These are phyloP conservation scores for Avena sativa DNA, from an alignment of 176 grass and related monocot genomes.

Conservation along the genomic window DNA sequence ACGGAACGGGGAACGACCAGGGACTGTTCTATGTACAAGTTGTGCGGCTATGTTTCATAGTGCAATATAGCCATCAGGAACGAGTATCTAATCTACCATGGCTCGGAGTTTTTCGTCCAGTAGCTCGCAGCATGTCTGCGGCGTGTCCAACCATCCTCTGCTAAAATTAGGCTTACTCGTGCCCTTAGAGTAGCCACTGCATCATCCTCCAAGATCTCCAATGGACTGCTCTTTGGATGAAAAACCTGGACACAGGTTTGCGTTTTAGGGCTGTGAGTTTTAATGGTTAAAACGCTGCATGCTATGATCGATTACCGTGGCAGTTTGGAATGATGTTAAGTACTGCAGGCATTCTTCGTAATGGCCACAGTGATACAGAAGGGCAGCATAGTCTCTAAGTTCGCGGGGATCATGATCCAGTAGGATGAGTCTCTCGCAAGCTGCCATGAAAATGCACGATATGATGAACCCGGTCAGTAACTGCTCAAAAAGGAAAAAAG, in stretches of 20 bases:
- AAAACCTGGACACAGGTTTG: constrained; percentile 37
- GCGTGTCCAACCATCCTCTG: constrained; percentile 78
- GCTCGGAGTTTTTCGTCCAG: constrained; percentile 74
- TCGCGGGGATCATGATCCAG: constrained; percentile 52
- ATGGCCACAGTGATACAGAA: constrained; percentile 90
- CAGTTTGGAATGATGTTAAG: constrained; percentile 59
- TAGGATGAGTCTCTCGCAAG: constrained; percentile 79
- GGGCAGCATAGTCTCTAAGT: constrained; percentile 82
- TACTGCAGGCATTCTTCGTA: constrained; percentile 79
- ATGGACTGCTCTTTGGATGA: constrained; percentile 10
- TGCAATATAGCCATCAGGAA: background rate
- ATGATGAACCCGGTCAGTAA: background rate
- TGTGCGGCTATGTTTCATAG: background rate
- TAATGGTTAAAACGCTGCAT: background rate
- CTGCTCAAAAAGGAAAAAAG: background rate
- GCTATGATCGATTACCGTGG: constrained; percentile 44
- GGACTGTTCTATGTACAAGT: constrained; percentile 29
- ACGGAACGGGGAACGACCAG: background rate
- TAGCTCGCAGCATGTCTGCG: constrained; percentile 45
- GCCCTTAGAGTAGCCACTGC: constrained; percentile 54
- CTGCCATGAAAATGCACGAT: constrained; percentile 50
- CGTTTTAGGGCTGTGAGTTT: background rate
- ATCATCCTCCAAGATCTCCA: constrained; percentile 64
- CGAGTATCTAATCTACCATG: constrained; percentile 66
- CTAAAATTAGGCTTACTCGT: constrained; percentile 65